Evolutionary conservation across 169 alveolate species (phyloP), one percentile per base, ranked within the genome.

Genomic region (Plasmodium billcollinsi): DNA sequence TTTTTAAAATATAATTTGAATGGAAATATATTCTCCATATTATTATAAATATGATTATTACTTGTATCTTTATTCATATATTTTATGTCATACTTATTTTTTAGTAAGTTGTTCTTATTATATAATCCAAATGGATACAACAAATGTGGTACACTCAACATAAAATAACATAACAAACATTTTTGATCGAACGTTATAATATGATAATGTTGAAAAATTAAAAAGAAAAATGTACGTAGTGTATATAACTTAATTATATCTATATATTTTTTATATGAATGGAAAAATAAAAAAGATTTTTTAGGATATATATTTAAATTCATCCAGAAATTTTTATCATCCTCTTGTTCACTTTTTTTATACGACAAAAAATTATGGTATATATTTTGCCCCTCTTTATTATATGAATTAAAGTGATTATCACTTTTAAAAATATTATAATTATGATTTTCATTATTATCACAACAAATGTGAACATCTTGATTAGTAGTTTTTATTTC

Each of bases 151-250:
- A 83, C 49, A 54, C 69, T 62, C 49, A 70, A 18, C 11, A 67
- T 58, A 24, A 83, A 83, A 73, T 70, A 83, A 14, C 74, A 83
- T 20, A 83, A 21, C 49, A 69, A 39, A 47, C 74, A 83, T 50
- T 70, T 83, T 47, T 59, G 33, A 18, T 67, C 74, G 18, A 83
- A 83, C 15, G 49, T 21, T n/a, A 83, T 47, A 20, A 69, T 11
- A 9, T 83, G 74, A 29, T 56, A 45, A 83, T 83, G 91, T 33
- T 83, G 86, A 58, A 11, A 6, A 43, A 83, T 20, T 14, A 43
- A 62, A 15, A 69, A 49, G 63, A 15, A 72, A 29, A 83, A 70
- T 0, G 83, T 70, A 0, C 85, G 54, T 7, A 70, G 18, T 1
- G 74, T 20, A 39, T 69, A 59, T 8, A 7, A 12, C 24, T 18